These are phyloP conservation scores for Arachis monticola DNA, from an alignment of 331 rosid genomes.

Conservation along the genomic window DNA sequence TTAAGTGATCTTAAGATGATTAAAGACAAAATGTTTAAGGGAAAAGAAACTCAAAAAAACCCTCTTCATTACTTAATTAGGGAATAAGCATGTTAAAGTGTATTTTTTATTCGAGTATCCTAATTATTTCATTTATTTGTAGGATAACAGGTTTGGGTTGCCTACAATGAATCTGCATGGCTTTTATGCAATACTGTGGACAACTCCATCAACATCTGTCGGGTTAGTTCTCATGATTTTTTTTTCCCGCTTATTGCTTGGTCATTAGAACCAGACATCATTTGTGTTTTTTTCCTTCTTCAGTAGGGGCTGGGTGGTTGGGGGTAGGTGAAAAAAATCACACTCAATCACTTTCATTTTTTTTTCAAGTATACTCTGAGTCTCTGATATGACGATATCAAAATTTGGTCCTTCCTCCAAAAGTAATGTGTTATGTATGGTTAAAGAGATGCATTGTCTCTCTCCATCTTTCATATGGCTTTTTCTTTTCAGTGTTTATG, in stretches of 20 bases:
- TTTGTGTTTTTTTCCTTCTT: no score
- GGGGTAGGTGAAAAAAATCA: no score
- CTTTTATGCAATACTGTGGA: conserved; percentile 38
- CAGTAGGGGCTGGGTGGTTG: no score
- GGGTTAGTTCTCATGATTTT: conserved; percentile 57
- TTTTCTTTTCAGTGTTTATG: neutral
- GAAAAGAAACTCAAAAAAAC: no score
- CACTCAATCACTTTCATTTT: no score
- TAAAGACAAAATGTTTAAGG: conserved; percentile 1
- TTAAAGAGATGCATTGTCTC: neutral
- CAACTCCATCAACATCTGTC: conserved; percentile 65
- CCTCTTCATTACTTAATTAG: no score
- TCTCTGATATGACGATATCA: conserved; percentile 5
- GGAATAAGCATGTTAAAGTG: neutral
- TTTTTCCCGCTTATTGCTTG: conserved; percentile 15
- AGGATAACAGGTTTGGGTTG: no score
- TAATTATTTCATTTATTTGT: no score
- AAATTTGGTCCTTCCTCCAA: neutral
- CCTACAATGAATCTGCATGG: no score
- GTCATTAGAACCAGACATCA: conserved; percentile 9
- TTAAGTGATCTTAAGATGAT: conserved; percentile 2
- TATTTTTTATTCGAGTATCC: no score
- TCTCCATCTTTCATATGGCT: neutral
- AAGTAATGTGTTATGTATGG: neutral
- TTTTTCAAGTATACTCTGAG: neutral